A percentile compares a stretch with the other conserved stretches of the same genome.
Evolutionary conservation across 768 basidiomycete genomes (phyloP).

Genomic region (Phylloporus scabripes): DNA sequence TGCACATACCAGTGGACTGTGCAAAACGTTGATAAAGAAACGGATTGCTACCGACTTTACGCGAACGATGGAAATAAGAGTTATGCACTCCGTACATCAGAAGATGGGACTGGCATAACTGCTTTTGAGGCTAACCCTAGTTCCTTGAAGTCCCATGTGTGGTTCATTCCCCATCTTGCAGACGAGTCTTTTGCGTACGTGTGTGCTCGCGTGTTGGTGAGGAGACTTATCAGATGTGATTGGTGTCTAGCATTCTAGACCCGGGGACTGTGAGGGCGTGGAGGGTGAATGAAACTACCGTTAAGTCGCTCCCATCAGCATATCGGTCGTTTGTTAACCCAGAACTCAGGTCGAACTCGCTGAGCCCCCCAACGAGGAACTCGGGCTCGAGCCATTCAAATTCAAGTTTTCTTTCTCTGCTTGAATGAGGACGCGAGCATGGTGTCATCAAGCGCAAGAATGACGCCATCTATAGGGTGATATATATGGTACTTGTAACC

Average conservation of each 20-base stretch:
- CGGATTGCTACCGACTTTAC: conserved; percentile 1
- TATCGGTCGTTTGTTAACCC: neutral
- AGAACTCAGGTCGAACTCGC: neutral
- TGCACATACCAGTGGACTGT: conserved; percentile 3
- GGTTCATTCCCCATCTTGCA: neutral
- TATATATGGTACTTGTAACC: too few relatives aligned
- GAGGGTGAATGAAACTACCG: neutral
- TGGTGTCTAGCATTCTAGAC: neutral
- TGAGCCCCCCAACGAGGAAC: neutral
- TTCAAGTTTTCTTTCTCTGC: conserved; percentile 4
- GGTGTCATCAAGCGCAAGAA: neutral
- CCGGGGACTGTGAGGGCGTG: neutral
- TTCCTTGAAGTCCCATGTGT: conserved; percentile 2
- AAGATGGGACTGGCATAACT: conserved; percentile 1
- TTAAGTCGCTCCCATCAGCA: neutral
- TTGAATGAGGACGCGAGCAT: neutral
- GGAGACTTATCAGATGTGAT: neutral
- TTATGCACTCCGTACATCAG: neutral
- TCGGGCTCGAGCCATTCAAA: neutral
- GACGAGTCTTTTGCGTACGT: neutral
- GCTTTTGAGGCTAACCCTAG: neutral
- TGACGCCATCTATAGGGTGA: neutral
- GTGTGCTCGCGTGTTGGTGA: neutral
- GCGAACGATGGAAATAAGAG: neutral
- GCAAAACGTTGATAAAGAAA: conserved; percentile 1